Conservation (phyloP, 192 early-diverging fungal genomes). For the Mortierella alpina region DNA sequence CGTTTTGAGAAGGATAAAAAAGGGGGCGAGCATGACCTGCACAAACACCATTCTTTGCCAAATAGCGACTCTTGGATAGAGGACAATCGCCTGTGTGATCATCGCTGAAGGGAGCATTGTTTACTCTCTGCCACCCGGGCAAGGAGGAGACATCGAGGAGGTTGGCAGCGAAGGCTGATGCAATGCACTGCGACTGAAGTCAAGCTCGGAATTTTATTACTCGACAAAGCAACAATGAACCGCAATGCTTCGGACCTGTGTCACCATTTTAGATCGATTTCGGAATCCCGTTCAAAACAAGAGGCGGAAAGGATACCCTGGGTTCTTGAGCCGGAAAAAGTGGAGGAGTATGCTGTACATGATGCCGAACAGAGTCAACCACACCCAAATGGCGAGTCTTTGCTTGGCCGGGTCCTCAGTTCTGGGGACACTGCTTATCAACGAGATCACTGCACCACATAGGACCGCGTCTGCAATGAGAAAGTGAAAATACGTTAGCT, state of each 20-base stretch:
- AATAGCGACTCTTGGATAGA: no score
- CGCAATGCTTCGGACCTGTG: background rate
- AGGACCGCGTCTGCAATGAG: conserved; percentile 67
- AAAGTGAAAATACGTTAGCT: background rate
- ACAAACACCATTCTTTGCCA: no score
- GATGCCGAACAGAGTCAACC: conserved; percentile 72
- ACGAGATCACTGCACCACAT: conserved; percentile 62
- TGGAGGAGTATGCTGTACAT: conserved; percentile 71
- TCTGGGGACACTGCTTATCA: conserved; percentile 65
- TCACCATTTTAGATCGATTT: background rate
- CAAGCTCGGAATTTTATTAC: no score
- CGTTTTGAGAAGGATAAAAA: no score
- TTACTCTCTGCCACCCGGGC: no score
- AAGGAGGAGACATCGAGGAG: no score
- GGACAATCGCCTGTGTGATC: no score
- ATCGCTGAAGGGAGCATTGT: no score
- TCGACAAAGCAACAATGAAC: background rate
- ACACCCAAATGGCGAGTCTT: conserved; percentile 66
- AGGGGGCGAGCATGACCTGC: no score
- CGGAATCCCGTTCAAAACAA: conserved; percentile 42
- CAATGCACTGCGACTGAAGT: no score
- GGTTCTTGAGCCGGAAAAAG: conserved; percentile 78
- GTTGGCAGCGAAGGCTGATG: no score
- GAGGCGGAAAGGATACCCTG: conserved; percentile 74
- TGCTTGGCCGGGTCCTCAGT: conserved; percentile 66